Conservation (phyloP, 495 filamentous ascomycete species). For the Hamigera avellanea region DNA sequence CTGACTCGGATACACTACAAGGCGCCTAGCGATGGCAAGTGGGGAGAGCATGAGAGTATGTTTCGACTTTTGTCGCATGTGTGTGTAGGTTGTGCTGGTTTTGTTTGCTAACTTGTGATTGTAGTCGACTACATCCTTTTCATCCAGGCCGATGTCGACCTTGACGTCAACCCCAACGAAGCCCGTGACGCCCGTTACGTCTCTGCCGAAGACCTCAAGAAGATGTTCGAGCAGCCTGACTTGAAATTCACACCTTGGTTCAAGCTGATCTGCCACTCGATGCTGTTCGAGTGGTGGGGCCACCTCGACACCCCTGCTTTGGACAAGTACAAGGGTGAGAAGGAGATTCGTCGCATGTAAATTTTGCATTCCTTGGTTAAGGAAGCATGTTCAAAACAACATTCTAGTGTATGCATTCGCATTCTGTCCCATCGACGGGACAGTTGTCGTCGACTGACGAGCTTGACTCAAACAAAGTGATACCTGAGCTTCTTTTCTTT, state of each 20-base stretch:
- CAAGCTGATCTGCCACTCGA: slow-evolving; percentile 93
- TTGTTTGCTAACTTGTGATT: background rate
- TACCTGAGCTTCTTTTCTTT: slow-evolving; percentile 3
- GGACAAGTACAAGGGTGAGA: slow-evolving; percentile 79
- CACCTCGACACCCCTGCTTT: slow-evolving; percentile 64
- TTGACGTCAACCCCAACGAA: slow-evolving; percentile 76
- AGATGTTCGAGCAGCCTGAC: slow-evolving; percentile 67
- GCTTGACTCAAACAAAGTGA: too few relatives aligned
- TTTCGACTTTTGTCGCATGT: background rate
- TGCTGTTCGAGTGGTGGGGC: slow-evolving; percentile 98
- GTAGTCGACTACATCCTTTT: slow-evolving; percentile 98
- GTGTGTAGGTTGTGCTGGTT: too few relatives aligned
- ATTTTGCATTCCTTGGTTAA: background rate
- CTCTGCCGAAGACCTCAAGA: slow-evolving; percentile 66
- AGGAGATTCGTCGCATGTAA: slow-evolving; percentile 79
- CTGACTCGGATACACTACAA: slow-evolving; percentile 97
- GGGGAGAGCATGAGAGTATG: slow-evolving; percentile 98
- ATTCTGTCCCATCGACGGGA: too few relatives aligned
- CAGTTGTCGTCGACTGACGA: too few relatives aligned
- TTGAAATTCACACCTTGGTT: slow-evolving; percentile 97
- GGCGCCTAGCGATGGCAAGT: slow-evolving; percentile 92
- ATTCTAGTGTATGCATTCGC: too few relatives aligned
- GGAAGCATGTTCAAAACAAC: too few relatives aligned
- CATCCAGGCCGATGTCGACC: slow-evolving; percentile 84
- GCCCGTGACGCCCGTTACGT: slow-evolving; percentile 76